Base-by-base conservation (phyloP, 1,139 yeast species). In the Kodamaea anthophila region DNA sequence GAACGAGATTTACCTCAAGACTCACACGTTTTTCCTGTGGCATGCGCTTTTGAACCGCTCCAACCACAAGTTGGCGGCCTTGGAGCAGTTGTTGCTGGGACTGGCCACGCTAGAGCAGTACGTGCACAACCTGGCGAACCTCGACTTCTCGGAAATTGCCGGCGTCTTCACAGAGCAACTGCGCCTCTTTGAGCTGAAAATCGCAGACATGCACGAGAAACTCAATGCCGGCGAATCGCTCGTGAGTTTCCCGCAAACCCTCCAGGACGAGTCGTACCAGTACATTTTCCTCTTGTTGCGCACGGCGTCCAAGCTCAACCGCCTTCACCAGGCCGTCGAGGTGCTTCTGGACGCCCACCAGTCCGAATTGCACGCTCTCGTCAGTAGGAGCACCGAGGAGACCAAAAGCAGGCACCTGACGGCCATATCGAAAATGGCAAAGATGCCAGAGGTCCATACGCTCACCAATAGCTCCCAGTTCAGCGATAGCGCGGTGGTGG, bases 1-100 rank as follows among this genome's bases (percentile, higher is more conserved):
- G 38, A 73, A 69, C 34, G 83, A 85, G 36, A 62, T 87, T 12
- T 88, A 84, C 48, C 62, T 84, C 33, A 82, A 79, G 43, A 24
- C 39, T 26, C 24, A 28, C 4, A 24, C 19, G 15, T 27, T 24
- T 9, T 12, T 16, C 6, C 28, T 24, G 4, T 60, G 66, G 66
- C 53, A 51, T 18, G 37, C 40, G n/a, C 36, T 62, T 10, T 35
- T 53, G 13, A 43, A 43, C 18, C 46, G 61, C n/a, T 46, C 42
- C 19, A 50, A 51, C 22, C 52, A 55, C 5, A 49, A 61, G 33
- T 47, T 66, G 31, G 47, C 68, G 4, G 54, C 65, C 3, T 57
- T 65, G 40, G 55, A 52, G 23, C 53, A 62, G 2, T 54, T 66
- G 33, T 37, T 61, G 21, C 41, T 51, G 13, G 53, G 49, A 26